Percentiles rank a stretch among this genome's conserved stretches.
Evolutionary conservation across 106 monocot species (phyloP).

Genomic region (Vanilla planifolia): DNA sequence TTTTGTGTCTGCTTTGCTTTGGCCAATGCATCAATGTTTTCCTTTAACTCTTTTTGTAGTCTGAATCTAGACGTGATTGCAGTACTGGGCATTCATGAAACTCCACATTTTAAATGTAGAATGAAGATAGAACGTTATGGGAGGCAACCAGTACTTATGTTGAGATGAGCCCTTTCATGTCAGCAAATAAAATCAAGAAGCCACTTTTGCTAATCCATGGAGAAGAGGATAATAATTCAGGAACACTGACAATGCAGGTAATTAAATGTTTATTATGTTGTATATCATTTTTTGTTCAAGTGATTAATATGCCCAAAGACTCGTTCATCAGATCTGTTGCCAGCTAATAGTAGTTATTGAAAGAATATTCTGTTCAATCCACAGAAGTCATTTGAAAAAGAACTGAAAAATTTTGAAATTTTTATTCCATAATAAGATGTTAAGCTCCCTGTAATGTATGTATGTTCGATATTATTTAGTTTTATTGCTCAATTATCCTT

Average conservation of each 20-base stretch:
- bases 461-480: no score
- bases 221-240: slow-evolving; percentile 97
- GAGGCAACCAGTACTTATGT: slow-evolving; percentile 84
- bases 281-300: not conserved
- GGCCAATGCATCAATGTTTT: no score
- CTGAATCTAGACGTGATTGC: not conserved
- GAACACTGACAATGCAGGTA: slow-evolving; percentile 99
- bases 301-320: not conserved
- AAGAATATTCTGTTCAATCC: no score
- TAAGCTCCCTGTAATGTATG: no score
- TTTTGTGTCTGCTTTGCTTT: no score
- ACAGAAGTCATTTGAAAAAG: no score
- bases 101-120: slow-evolving; percentile 32
- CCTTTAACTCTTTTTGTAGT: not conserved
- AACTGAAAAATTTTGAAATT: no score
- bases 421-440: no score
- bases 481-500: no score
- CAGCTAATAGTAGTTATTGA: no score
- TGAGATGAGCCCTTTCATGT: slow-evolving; percentile 98
- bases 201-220: slow-evolving; percentile 94
- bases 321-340: not conserved
- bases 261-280: not conserved
- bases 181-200: slow-evolving; percentile 95
- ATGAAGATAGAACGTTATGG: slow-evolving; percentile 99
- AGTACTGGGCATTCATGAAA: not conserved